Evolutionary conservation across 305 asterid genomes (phyloP).

Genomic region (Fraxinus sp.): DNA sequence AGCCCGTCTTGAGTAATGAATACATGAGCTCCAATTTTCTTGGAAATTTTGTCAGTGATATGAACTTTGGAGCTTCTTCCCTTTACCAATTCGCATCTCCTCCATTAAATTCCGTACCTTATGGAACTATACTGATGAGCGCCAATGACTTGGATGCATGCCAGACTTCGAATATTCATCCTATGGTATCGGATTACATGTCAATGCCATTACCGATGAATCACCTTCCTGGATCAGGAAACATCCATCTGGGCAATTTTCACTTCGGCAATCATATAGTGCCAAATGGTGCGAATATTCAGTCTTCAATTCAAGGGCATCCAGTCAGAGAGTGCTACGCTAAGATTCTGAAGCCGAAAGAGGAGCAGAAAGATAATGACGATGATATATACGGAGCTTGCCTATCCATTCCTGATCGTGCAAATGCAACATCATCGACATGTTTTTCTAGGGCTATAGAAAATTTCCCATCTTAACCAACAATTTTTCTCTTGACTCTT

Average conservation of each 20-base stretch:
- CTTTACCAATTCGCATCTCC: conserved; percentile 42
- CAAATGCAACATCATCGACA: conserved; percentile 32
- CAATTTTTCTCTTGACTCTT: background rate
- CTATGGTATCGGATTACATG: conserved; percentile 33
- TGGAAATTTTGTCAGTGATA: conserved; percentile 31
- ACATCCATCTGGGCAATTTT: conserved; percentile 23
- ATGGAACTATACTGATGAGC: conserved; percentile 26
- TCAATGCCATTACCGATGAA: conserved; percentile 30
- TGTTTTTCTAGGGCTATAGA: conserved; percentile 6
- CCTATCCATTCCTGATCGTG: conserved; percentile 30
- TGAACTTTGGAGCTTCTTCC: conserved; percentile 40
- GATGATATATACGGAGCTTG: conserved; percentile 27
- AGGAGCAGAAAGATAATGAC: conserved; percentile 45
- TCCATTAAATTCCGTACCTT: conserved; percentile 36
- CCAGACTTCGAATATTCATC: conserved; percentile 26
- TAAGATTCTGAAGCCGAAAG: conserved; percentile 43
- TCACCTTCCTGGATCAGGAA: conserved; percentile 24
- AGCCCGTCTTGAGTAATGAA: conserved; percentile 36
- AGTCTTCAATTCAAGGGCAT: conserved; percentile 29
- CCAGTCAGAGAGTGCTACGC: conserved; percentile 29
- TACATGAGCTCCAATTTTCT: conserved; percentile 33
- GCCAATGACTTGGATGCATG: conserved; percentile 24
- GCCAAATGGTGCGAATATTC: conserved; percentile 9
- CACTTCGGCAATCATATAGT: conserved; percentile 26
- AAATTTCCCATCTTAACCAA: conserved; percentile 21